Conservation (phyloP, 495 filamentous ascomycete species). For the Penicillium goetzii region DNA sequence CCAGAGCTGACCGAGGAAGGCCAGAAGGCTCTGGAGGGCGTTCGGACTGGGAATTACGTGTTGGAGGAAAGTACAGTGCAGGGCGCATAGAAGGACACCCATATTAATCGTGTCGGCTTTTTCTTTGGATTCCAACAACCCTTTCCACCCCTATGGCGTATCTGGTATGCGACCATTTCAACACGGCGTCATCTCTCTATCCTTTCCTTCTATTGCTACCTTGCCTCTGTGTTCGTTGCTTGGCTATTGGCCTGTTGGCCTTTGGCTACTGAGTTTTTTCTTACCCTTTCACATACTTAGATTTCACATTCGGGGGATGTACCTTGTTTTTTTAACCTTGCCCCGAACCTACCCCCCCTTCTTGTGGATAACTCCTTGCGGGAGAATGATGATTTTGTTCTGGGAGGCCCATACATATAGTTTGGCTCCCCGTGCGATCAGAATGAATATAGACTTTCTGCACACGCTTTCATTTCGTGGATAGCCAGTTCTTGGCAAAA, state of each 20-base stretch:
- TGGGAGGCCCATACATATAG: background rate
- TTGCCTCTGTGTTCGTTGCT: background rate
- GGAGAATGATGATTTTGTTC: conserved; percentile 11
- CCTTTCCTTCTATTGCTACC: background rate
- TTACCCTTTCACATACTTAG: conserved; percentile 28
- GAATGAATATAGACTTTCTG: conserved; percentile 20
- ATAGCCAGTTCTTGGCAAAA: no score
- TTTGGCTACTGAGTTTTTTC: background rate
- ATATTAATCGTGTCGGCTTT: conserved; percentile 12
- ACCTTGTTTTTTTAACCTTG: background rate
- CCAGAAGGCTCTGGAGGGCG: conserved; percentile 64
- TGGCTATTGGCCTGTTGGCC: background rate
- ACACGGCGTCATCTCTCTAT: conserved; percentile 9
- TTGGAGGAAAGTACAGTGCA: conserved; percentile 52
- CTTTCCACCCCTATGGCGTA: conserved; percentile 25
- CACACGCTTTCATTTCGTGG: background rate
- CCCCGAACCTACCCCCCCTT: conserved; percentile 1
- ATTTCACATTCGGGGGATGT: conserved; percentile 13
- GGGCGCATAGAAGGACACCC: conserved; percentile 41
- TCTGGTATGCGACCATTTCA: conserved; percentile 35
- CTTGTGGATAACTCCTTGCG: conserved; percentile 20
- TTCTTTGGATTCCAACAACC: conserved; percentile 15
- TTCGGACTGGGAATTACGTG: conserved; percentile 64
- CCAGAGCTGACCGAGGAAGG: conserved; percentile 83
- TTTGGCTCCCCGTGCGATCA: conserved; percentile 2